These are phyloP conservation scores for Globisporangium carolinianum DNA, from an alignment of 352 stramenopile genomes.

Conservation along the genomic window DNA sequence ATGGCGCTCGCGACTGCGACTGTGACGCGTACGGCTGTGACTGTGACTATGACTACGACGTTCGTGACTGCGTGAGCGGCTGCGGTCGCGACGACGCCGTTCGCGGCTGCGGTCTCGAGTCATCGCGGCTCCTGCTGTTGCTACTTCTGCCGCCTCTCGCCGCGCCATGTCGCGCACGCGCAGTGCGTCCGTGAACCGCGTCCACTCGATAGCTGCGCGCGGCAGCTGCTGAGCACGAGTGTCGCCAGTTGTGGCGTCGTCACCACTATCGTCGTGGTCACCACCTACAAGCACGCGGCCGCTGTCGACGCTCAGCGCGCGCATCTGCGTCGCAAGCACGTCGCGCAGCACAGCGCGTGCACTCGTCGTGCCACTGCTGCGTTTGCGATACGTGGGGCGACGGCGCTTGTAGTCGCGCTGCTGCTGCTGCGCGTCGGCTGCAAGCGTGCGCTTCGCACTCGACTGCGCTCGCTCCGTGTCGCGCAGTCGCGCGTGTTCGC, in stretches of 20 bases:
- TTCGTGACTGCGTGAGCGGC: slow-evolving; percentile 1
- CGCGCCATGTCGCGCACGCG: slow-evolving; percentile 15
- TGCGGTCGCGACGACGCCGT: slow-evolving; percentile 3
- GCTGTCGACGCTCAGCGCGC: slow-evolving; percentile 33
- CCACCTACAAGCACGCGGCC: slow-evolving; percentile 22
- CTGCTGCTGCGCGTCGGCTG: neutral
- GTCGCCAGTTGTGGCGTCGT: neutral
- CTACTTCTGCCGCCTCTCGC: neutral
- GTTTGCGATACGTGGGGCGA: slow-evolving; percentile 43
- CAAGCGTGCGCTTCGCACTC: slow-evolving; percentile 3
- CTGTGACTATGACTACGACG: neutral
- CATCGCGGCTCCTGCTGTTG: neutral
- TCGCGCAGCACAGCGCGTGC: slow-evolving; percentile 39
- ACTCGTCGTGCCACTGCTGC: slow-evolving; percentile 28
- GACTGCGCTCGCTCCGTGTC: neutral
- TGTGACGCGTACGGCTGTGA: neutral
- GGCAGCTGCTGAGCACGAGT: neutral
- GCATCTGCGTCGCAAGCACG: slow-evolving; percentile 61
- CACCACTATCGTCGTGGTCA: neutral
- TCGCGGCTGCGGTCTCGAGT: neutral
- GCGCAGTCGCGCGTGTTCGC: slow-evolving; percentile 4
- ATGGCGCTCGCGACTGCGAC: neutral
- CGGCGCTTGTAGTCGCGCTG: slow-evolving; percentile 41
- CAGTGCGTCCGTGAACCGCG: slow-evolving; percentile 11
- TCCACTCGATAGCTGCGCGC: slow-evolving; percentile 10